A percentile compares a stretch with the other conserved stretches of the same genome.
Conservation (phyloP, 257 asterid species). For the Solanum sitiens region DNA sequence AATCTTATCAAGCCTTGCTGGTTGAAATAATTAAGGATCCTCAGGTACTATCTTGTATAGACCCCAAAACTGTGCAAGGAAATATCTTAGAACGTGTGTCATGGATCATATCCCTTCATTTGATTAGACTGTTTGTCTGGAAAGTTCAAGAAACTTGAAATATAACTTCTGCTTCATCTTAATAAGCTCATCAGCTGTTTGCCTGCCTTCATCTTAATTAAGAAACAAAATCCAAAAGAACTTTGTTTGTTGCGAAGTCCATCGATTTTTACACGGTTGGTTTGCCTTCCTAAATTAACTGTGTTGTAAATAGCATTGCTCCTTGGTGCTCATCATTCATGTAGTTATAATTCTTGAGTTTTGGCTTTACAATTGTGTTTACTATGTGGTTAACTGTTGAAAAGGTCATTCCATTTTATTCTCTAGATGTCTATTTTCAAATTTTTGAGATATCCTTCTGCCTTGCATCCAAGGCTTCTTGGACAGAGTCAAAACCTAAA, state of each 20-base stretch:
- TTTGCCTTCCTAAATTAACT: neutral
- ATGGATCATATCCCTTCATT: neutral
- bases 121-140: neutral
- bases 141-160: neutral
- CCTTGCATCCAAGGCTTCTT: constrained; percentile 58
- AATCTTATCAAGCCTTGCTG: constrained; percentile 83
- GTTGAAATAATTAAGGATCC: constrained; percentile 97
- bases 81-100: neutral
- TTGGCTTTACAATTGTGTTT: neutral
- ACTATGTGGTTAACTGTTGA: neutral
- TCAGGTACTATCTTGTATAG: constrained; percentile 39
- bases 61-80: neutral
- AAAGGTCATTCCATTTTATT: neutral
- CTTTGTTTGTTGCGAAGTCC: neutral
- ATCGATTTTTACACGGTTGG: neutral
- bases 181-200: neutral
- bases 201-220: neutral
- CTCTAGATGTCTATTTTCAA: neutral
- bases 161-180: neutral
- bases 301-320: neutral
- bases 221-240: neutral
- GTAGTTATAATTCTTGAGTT: neutral
- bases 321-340: neutral
- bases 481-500: constrained; percentile 87
- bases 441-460: neutral